These are phyloP conservation scores for Austropuccinia psidii DNA, from an alignment of 1,284 basidiomycete species.

Conservation along the genomic window DNA sequence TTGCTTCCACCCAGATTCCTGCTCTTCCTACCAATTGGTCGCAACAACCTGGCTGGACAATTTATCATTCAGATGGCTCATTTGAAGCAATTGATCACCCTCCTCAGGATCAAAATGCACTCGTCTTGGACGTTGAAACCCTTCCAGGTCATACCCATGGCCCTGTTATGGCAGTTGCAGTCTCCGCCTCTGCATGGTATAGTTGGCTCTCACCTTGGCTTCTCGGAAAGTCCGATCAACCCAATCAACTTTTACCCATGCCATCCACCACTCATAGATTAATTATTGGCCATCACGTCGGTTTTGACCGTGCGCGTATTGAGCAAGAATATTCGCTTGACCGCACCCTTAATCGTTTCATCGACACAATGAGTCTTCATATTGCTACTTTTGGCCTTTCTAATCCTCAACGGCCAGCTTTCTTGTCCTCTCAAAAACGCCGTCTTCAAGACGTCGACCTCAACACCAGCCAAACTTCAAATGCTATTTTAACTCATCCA, in stretches of 20 bases:
- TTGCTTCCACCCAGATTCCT: slow-evolving; percentile 60
- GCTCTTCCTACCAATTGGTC: slow-evolving; percentile 64
- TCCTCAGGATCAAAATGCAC: slow-evolving; percentile 58
- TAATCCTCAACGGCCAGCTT: slow-evolving; percentile 85
- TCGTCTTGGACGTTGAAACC: slow-evolving; percentile 92
- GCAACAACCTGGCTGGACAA: slow-evolving; percentile 77
- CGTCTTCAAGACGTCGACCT: slow-evolving; percentile 56
- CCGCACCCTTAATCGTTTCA: slow-evolving; percentile 66
- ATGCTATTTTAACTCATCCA: neutral
- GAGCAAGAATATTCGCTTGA: slow-evolving; percentile 73
- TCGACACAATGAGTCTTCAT: slow-evolving; percentile 94
- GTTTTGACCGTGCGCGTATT: slow-evolving; percentile 81
- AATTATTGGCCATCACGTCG: slow-evolving; percentile 88
- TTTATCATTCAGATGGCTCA: slow-evolving; percentile 58
- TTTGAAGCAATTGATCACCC: slow-evolving; percentile 47
- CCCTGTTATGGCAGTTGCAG: slow-evolving; percentile 84
- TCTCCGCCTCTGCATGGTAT: slow-evolving; percentile 78
- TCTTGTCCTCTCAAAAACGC: slow-evolving; percentile 64
- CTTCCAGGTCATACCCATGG: slow-evolving; percentile 73
- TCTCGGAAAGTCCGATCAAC: slow-evolving; percentile 59
- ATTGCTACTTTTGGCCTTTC: slow-evolving; percentile 91
- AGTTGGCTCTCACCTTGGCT: slow-evolving; percentile 94
- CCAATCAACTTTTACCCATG: slow-evolving; percentile 68
- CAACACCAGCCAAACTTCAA: slow-evolving; percentile 40
- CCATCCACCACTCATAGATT: slow-evolving; percentile 51